Conservation (phyloP, 768 basidiomycete species). For the Strobilomyces confusus region DNA sequence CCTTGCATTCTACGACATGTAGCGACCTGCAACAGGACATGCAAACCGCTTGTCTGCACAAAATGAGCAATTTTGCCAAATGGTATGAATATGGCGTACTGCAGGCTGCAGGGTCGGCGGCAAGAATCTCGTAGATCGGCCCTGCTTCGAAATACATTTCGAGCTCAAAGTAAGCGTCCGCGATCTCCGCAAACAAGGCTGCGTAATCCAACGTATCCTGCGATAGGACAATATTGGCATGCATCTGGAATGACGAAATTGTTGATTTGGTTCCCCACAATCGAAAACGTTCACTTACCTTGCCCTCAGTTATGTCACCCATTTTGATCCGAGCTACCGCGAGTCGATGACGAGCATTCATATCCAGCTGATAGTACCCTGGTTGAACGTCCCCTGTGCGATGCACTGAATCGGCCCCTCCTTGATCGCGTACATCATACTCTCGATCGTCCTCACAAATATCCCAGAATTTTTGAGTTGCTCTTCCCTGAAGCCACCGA, state of each 20-base stretch:
- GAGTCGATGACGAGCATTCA: slow-evolving; percentile 67
- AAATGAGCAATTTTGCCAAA: not conserved
- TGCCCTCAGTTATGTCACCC: slow-evolving; percentile 77
- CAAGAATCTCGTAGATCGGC: slow-evolving; percentile 75
- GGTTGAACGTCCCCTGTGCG: slow-evolving; percentile 48
- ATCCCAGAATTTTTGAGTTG: slow-evolving; percentile 75
- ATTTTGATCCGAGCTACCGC: slow-evolving; percentile 79
- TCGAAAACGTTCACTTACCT: slow-evolving; percentile 41
- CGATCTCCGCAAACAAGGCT: slow-evolving; percentile 76
- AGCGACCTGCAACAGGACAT: slow-evolving; percentile 73
- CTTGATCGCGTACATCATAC: slow-evolving; percentile 62
- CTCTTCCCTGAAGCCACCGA: slow-evolving; percentile 89
- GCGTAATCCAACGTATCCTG: slow-evolving; percentile 77
- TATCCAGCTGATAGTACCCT: slow-evolving; percentile 38
- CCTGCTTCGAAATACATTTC: slow-evolving; percentile 76
- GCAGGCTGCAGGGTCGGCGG: slow-evolving; percentile 68
- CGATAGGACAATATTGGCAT: slow-evolving; percentile 65
- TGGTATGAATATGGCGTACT: slow-evolving; percentile 39
- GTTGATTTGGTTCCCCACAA: not conserved
- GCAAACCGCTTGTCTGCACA: slow-evolving; percentile 67
- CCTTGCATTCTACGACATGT: slow-evolving; percentile 77
- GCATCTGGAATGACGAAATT: slow-evolving; percentile 46
- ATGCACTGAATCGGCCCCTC: slow-evolving; percentile 23
- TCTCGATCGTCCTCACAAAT: slow-evolving; percentile 83
- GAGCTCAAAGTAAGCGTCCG: slow-evolving; percentile 69